Conservation (phyloP, 2,329 filamentous ascomycete genomes). For the Mycosphaerella sp. region DNA sequence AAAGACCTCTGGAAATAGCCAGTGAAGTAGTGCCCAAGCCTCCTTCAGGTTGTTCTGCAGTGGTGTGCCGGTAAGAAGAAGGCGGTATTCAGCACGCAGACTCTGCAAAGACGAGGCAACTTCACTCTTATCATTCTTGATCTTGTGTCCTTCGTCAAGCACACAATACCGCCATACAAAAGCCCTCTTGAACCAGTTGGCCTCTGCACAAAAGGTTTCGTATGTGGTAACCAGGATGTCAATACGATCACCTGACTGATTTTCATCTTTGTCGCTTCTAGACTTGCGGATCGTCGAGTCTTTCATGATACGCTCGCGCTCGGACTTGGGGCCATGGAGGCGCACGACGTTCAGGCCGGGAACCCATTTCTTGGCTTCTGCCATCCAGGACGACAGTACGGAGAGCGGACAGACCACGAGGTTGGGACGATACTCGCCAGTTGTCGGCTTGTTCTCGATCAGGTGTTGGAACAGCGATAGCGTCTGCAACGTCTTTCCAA, state of each 20-base stretch:
- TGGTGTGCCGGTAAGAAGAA: conserved; percentile 51
- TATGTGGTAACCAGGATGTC: conserved; percentile 49
- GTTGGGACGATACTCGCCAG: conserved; percentile 39
- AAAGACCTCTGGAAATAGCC: conserved; percentile 56
- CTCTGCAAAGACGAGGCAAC: conserved; percentile 41
- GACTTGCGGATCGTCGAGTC: conserved; percentile 18
- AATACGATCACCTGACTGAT: conserved; percentile 33
- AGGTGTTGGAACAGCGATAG: conserved; percentile 47
- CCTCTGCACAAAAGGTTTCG: conserved; percentile 43
- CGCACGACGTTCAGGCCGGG: conserved; percentile 43
- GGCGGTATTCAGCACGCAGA: conserved; percentile 44
- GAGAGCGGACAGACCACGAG: conserved; percentile 49
- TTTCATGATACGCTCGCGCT: conserved; percentile 43
- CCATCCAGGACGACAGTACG: conserved; percentile 47
- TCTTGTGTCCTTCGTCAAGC: conserved; percentile 50
- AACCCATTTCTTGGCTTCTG: conserved; percentile 45
- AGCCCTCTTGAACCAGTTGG: conserved; percentile 46
- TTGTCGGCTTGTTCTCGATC: conserved; percentile 38
- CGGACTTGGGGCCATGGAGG: conserved; percentile 43
- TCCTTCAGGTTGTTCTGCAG: conserved; percentile 55
- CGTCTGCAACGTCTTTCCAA: conserved; percentile 48
- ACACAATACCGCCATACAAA: conserved; percentile 51
- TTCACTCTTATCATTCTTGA: conserved; percentile 45
- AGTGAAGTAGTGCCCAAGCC: conserved; percentile 53
- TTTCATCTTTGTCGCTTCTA: conserved; percentile 3